Conservation (phyloP, 208 protist genomes). For the Acanthamoeba royreba region DNA sequence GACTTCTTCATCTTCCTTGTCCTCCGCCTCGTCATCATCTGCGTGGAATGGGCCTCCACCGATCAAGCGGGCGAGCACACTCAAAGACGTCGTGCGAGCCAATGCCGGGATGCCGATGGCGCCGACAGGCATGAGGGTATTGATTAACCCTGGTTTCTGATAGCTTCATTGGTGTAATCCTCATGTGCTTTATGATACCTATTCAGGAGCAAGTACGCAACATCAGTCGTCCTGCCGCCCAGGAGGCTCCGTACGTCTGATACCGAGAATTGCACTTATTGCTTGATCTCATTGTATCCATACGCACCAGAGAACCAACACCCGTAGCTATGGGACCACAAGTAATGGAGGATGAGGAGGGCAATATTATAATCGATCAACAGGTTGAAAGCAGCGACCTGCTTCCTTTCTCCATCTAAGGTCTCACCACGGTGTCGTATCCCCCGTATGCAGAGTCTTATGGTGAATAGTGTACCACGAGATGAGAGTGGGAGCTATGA, state of each 20-base stretch:
- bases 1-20: background rate
- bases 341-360: background rate
- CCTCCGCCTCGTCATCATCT: background rate
- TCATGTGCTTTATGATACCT: too few species aligned
- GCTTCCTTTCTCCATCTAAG: too few species aligned
- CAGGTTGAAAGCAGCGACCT: background rate
- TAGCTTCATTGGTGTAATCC: too few species aligned
- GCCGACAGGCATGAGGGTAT: background rate
- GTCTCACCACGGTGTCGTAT: too few species aligned
- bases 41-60: background rate
- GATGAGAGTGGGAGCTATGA: background rate
- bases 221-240: background rate
- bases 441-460: background rate
- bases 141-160: too few species aligned
- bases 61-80: background rate
- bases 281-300: background rate
- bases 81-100: slow-evolving; percentile 33
- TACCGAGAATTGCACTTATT: background rate
- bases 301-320: background rate
- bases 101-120: background rate
- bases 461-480: background rate
- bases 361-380: slow-evolving; percentile 4
- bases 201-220: background rate
- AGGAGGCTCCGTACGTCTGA: background rate
- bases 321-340: background rate